A percentile compares a stretch with the other conserved stretches of the same genome.
Conservation (phyloP, 805 yeast species). For the Ogataea minuta region DNA sequence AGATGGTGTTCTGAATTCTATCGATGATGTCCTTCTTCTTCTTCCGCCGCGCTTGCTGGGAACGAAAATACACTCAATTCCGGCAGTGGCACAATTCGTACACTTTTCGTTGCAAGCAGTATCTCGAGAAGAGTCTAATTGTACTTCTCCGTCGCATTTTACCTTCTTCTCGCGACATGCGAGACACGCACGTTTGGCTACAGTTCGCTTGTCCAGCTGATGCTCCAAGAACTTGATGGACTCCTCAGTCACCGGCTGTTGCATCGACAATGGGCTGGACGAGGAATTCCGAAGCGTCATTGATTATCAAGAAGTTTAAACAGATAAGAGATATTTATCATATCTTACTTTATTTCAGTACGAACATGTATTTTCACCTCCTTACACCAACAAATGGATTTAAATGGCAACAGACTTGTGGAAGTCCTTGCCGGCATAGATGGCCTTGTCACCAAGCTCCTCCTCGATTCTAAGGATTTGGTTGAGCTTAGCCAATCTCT, state of each 20-base stretch:
- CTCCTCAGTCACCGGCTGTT: slow-evolving; percentile 4
- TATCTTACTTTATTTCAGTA: not conserved
- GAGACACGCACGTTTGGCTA: slow-evolving; percentile 61
- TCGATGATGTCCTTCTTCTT: slow-evolving; percentile 34
- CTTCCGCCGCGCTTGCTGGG: slow-evolving; percentile 59
- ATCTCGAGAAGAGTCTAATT: slow-evolving; percentile 14
- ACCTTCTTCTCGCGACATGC: slow-evolving; percentile 64
- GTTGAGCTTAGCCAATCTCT: slow-evolving; percentile 98
- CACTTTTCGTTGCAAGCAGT: slow-evolving; percentile 34
- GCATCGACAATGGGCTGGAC: slow-evolving; percentile 2
- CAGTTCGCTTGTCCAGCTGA: slow-evolving; percentile 39
- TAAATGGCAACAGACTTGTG: slow-evolving; percentile 47
- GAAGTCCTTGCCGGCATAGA: slow-evolving; percentile 93
- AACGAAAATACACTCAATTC: slow-evolving; percentile 53
- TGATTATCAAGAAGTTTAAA: not conserved
- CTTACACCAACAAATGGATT: slow-evolving; percentile 6
- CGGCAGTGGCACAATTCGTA: slow-evolving; percentile 47
- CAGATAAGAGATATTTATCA: not conserved
- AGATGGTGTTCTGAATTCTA: slow-evolving; percentile 8
- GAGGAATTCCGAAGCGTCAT: slow-evolving; percentile 6
- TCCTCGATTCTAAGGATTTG: slow-evolving; percentile 98
- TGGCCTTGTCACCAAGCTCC: slow-evolving; percentile 96
- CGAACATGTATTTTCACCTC: not conserved
- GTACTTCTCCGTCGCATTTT: slow-evolving; percentile 61
- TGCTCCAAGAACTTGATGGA: slow-evolving; percentile 9